phyloP scores from a whole-genome alignment of 176 grass and related monocot species.

The Triticum urartu region DNA sequence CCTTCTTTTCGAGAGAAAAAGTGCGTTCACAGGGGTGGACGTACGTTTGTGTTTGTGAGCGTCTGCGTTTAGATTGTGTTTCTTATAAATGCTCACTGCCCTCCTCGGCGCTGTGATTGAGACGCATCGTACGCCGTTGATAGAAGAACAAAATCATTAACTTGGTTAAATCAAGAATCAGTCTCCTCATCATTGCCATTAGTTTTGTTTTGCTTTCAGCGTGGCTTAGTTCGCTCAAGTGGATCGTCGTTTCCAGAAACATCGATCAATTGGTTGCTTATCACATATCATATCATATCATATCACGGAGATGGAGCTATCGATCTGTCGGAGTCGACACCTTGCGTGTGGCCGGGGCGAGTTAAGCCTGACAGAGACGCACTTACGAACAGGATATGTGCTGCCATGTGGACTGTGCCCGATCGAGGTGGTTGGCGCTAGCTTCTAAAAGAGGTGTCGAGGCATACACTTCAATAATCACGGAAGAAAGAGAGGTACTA shows the following conservation, averaged over 20 bases:
- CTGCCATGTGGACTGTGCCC: neutral
- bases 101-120: neutral
- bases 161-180: neutral
- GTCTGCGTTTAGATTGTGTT: too few relatives aligned
- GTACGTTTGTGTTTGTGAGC: too few relatives aligned
- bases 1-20: too few relatives aligned
- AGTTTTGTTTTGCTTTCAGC: neutral
- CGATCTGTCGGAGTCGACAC: neutral
- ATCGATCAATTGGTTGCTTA: neutral
- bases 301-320: neutral
- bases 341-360: conserved; percentile 1
- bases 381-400: neutral
- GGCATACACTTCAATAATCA: neutral
- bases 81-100: too few relatives aligned
- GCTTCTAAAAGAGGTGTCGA: neutral
- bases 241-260: neutral
- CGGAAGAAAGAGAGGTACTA: too few relatives aligned
- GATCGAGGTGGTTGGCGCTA: neutral
- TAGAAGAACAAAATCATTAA: too few relatives aligned
- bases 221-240: neutral
- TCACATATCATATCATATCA: neutral
- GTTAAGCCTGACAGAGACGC: neutral
- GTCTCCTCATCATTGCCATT: neutral
- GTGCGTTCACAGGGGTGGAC: too few relatives aligned
- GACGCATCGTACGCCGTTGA: neutral